Percentiles rank a stretch among this genome's conserved stretches.
Evolutionary conservation across 768 basidiomycete species (phyloP).

Genomic region (Punctularia strigosozonata): DNA sequence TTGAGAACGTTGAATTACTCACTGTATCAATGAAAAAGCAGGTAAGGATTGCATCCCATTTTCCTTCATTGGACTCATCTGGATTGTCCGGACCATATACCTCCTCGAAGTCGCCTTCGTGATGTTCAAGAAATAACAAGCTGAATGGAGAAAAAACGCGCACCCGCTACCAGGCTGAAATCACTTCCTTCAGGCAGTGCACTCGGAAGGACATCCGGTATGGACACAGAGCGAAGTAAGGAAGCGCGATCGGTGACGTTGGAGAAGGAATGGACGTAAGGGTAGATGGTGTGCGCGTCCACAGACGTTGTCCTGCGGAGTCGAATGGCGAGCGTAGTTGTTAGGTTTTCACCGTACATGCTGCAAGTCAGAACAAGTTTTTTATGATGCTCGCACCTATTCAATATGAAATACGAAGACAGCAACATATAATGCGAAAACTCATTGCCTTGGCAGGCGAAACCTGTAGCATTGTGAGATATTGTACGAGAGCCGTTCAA

Average conservation of each 20-base stretch:
- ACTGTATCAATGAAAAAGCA: conserved; percentile 98
- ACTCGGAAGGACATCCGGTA: conserved; percentile 81
- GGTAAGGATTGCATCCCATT: conserved; percentile 85
- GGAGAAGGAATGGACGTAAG: conserved; percentile 88
- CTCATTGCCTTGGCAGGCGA: conserved; percentile 88
- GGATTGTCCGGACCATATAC: conserved; percentile 54
- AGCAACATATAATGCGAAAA: conserved; percentile 95
- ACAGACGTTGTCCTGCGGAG: conserved; percentile 44
- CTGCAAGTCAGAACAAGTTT: not conserved
- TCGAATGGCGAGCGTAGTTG: not conserved
- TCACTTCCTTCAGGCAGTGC: conserved; percentile 50
- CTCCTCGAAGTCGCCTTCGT: conserved; percentile 81
- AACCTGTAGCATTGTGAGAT: conserved; percentile 36
- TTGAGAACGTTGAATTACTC: conserved; percentile 22
- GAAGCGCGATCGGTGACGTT: conserved; percentile 51
- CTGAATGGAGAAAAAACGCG: conserved; percentile 11
- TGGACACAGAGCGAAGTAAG: conserved; percentile 53
- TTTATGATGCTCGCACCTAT: conserved; percentile 40
- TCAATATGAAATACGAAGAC: conserved; percentile 78
- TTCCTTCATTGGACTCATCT: conserved; percentile 44
- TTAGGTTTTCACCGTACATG: not conserved
- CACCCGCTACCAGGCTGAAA: conserved; percentile 82
- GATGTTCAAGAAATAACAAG: conserved; percentile 1
- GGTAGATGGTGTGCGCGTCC: conserved; percentile 69
- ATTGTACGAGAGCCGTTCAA: not conserved